Percentiles rank a stretch among this genome's conserved stretches.
Conservation (phyloP, 768 basidiomycete species). For the Lepiota brunneoincarnata region DNA sequence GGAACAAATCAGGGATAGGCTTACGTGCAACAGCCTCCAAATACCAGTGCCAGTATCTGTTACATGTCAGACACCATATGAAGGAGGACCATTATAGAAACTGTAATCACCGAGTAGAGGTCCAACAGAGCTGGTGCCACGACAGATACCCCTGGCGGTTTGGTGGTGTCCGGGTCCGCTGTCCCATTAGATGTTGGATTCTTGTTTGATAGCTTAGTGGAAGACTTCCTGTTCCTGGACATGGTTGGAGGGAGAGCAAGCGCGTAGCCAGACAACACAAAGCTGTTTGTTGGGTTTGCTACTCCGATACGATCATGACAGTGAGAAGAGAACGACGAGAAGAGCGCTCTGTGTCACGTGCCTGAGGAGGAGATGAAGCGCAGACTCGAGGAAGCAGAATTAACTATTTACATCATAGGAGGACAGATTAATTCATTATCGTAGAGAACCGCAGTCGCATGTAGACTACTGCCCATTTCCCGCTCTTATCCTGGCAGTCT, state of each 20-base stretch:
- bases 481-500: slow-evolving; percentile 56
- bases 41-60: slow-evolving; percentile 48
- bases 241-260: not conserved
- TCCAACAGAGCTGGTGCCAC: slow-evolving; percentile 14
- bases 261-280: not conserved
- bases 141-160: slow-evolving; percentile 4
- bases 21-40: slow-evolving; percentile 84
- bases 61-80: slow-evolving; percentile 3
- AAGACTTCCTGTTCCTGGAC: not conserved
- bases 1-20: slow-evolving; percentile 22
- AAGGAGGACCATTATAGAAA: not conserved
- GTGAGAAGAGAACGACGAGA: not conserved
- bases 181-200: not conserved
- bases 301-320: slow-evolving; percentile 1
- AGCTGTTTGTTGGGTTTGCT: not conserved
- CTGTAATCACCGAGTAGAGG: slow-evolving; percentile 12
- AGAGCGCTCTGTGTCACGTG: not conserved
- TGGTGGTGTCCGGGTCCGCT: not conserved
- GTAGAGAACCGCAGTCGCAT: slow-evolving; percentile 66
- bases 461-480: slow-evolving; percentile 74
- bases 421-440: slow-evolving; percentile 26
- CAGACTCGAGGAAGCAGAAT: too few species aligned
- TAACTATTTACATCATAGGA: too few species aligned
- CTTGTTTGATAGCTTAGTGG: not conserved
- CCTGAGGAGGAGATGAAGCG: not conserved